Base-by-base conservation (phyloP, 108 stramenopile species). In the Pseudonitzschia multiseries region DNA sequence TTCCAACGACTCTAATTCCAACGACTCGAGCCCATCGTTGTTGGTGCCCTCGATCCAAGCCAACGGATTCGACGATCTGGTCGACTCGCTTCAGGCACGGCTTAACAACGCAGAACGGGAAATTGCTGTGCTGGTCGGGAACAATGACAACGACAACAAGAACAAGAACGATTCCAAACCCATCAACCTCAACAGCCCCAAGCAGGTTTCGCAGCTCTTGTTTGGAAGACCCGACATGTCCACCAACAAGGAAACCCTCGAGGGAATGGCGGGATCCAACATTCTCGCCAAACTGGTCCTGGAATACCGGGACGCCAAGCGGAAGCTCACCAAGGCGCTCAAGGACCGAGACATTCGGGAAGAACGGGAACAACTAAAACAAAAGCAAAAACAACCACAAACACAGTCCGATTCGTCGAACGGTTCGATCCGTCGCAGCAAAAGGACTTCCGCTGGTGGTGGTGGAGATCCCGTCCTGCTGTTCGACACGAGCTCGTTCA, bases 401-500 rank as follows among this genome's bases (percentile, higher is more conserved):
- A 9, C 12, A 31, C 2, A 68, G 32, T 22, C 36, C 6, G 1
- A 63, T 12, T n/a, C 62, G 31, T 31, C 51, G 51, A 10, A 5
- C 9, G 6, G 36, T 36, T 33, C 33, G 21, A 13, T 4, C 4
- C 4, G 28, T 32, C 41, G 28, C 27, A n/a, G 24, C 66, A 63
- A 15, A 5, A 46, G 62, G 32, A 24, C 43, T 26, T 36, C 59
- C 41, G 27, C 22, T 24, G 54, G 36, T 60, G 24, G 21, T 36
- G 43, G 57, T 57, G 20, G 68, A 24, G 86, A 91, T 72, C 87
- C 88, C 18, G 72, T 95, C 27, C 59, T 93, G 24, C 76, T 96
- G 15, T 80, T 96, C 42, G 96, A 96, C 73, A 89, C 92, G 33
- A 93, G 93, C 1, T 86, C 90, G 28, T 92, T 89, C 70, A 94